Evolutionary conservation across 73 alveolate species (phyloP), one percentile per base, ranked within the genome.

Genomic region (Paramecium caudatum): DNA sequence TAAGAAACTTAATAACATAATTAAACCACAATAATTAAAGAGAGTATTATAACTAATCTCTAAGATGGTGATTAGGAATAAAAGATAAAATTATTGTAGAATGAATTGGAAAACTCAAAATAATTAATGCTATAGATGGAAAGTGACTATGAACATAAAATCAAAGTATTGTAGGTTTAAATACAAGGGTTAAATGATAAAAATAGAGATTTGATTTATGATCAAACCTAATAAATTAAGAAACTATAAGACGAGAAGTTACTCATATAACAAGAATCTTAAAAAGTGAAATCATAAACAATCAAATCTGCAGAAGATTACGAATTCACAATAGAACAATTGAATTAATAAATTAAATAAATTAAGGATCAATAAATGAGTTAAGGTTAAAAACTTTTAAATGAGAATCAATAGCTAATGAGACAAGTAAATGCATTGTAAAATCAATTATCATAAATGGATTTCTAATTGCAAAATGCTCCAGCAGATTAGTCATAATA

Each of bases 281-380:
- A 55, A 55, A 55, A 55, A 4, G 2, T 0, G 3, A 4, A 55
- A 55, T 5, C 23, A 55, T 55, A 55, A 55, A 55, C 13, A 2
- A 19, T 25, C 8, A 1, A 55, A 19, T 0, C 9, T 10, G 4
- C 12, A 2, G 17, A 1, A 9, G 78, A 55, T 9, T 55, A 55
- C 13, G 78, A 55, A 55, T 55, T 55, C 30, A 55, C 45, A 55
- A 55, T 55, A 21, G 39, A 55, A 55, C 30, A 55, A 55, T 55
- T 8, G 0, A 17, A 55, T 9, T 0, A 10, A 3, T 25, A 15
- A 0, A 55, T 55, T 10, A 8, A 3, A 4, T 21, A 55, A 0
- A 9, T 55, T 9, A 23, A 55, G 78, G 30, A 55, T 21, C 45
- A 3, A 55, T 25, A 23, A 4, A 23, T 1, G 2, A 55, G 12